phyloP scores from a whole-genome alignment of 2,329 filamentous ascomycete genomes.

The Colletotrichum somersetense region DNA sequence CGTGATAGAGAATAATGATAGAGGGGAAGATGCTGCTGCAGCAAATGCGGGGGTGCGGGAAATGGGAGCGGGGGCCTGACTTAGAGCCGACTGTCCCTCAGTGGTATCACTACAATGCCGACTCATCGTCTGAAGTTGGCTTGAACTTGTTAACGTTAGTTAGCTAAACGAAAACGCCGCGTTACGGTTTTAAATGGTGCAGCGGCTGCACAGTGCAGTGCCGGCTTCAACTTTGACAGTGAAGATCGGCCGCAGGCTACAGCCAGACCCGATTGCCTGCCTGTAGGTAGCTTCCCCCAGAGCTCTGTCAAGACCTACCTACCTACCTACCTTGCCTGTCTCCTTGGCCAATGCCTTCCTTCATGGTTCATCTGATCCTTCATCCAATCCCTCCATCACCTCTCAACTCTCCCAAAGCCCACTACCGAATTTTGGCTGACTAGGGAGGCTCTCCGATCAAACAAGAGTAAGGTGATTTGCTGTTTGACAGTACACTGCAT shows the following conservation, averaged over 20 bases:
- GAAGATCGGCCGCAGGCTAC: not conserved
- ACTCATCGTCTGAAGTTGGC: not conserved
- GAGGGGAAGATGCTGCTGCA: too few species aligned
- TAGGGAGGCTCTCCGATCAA: not conserved
- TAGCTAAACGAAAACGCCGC: not conserved
- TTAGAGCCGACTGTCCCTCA: not conserved
- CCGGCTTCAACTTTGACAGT: not conserved
- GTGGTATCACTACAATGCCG: constrained; percentile 12
- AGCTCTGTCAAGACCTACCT: not conserved
- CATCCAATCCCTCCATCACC: not conserved
- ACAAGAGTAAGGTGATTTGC: not conserved
- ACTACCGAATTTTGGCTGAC: not conserved
- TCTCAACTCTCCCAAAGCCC: not conserved
- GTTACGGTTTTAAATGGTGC: constrained; percentile 2
- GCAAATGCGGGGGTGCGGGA: too few species aligned
- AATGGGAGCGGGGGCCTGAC: too few species aligned
- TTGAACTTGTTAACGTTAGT: not conserved
- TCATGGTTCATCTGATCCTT: not conserved
- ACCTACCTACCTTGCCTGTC: not conserved
- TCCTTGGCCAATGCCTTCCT: not conserved
- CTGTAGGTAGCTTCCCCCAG: not conserved
- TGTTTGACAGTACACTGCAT: not conserved
- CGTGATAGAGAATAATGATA: too few species aligned
- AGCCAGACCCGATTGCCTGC: constrained; percentile 3
- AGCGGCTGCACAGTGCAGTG: not conserved